These are phyloP conservation scores for Mariannaea sp. DNA, from an alignment of 2,329 filamentous ascomycete genomes.

Conservation along the genomic window DNA sequence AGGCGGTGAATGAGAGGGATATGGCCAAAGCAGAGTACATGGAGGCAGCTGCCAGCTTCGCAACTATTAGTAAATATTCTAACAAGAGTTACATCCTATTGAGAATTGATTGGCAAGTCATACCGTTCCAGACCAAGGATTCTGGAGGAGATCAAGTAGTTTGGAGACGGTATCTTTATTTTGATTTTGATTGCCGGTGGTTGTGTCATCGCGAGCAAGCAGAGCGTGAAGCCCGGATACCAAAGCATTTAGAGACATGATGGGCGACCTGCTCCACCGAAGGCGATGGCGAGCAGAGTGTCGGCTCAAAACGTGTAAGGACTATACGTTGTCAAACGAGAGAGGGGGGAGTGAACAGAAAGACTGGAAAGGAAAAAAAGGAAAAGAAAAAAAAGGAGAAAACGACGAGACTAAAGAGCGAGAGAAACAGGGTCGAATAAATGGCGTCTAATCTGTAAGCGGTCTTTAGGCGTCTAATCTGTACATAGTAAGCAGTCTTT, in stretches of 20 bases:
- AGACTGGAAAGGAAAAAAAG: too few species aligned
- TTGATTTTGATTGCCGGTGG: too few species aligned
- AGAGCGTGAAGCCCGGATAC: constrained; percentile 13
- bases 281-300: constrained; percentile 26
- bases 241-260: constrained; percentile 30
- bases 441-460: constrained; percentile 4
- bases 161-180: constrained; percentile 45
- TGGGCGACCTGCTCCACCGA: constrained; percentile 32
- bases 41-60: constrained; percentile 50
- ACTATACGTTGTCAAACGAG: neutral
- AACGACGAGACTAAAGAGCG: constrained; percentile 16
- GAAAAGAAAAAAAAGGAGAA: neutral
- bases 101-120: constrained; percentile 52
- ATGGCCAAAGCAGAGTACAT: constrained; percentile 80
- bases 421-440: constrained; percentile 8
- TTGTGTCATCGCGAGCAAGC: constrained; percentile 16
- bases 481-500: too few species aligned
- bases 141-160: constrained; percentile 54
- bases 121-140: constrained; percentile 57
- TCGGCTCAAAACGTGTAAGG: constrained; percentile 7
- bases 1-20: constrained; percentile 74
- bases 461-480: too few species aligned
- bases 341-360: constrained; percentile 1
- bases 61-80: constrained; percentile 13
- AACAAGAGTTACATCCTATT: constrained; percentile 40